Percentiles rank a stretch among this genome's conserved stretches.
These are phyloP conservation scores for Gynostemma pentaphyllum DNA, from an alignment of 306 rosid species.

Conservation along the genomic window DNA sequence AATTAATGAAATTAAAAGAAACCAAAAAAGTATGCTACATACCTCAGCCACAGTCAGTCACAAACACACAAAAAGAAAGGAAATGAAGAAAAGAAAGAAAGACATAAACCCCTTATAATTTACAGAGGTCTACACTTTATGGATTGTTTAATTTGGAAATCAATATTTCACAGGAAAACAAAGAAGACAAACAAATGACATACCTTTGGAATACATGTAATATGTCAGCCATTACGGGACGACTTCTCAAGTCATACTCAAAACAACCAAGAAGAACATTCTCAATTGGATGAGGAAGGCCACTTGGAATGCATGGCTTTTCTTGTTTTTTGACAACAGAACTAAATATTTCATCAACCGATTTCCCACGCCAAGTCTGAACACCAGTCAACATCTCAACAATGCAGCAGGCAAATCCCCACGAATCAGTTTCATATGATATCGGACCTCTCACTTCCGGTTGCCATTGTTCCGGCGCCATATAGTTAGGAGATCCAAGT, in stretches of 20 bases:
- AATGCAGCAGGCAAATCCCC: constrained; percentile 87
- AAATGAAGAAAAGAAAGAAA: not conserved
- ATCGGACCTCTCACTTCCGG: constrained; percentile 85
- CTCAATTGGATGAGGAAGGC: constrained; percentile 71
- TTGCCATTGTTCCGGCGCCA: constrained; percentile 98
- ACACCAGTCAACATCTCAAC: constrained; percentile 87
- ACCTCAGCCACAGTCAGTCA: not conserved
- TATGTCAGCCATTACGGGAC: constrained; percentile 64
- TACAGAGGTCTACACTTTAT: not conserved
- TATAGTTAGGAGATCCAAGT: constrained; percentile 86
- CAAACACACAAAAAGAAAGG: not conserved
- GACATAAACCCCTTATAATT: not conserved
- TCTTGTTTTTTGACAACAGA: constrained; percentile 61
- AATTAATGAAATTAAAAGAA: not conserved
- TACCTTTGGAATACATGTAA: constrained; percentile 59
- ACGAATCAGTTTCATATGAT: constrained; percentile 80
- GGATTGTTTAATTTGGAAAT: not conserved
- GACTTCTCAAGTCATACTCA: constrained; percentile 86
- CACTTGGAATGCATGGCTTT: constrained; percentile 66
- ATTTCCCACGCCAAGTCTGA: constrained; percentile 71
- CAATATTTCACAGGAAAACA: not conserved
- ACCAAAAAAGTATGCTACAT: not conserved
- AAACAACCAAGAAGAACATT: constrained; percentile 72
- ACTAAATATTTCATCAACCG: constrained; percentile 42
- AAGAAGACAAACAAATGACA: constrained; percentile 2